These are phyloP conservation scores for Magnolia sinica DNA, from an alignment of 164 flowering plant genomes.

Conservation along the genomic window DNA sequence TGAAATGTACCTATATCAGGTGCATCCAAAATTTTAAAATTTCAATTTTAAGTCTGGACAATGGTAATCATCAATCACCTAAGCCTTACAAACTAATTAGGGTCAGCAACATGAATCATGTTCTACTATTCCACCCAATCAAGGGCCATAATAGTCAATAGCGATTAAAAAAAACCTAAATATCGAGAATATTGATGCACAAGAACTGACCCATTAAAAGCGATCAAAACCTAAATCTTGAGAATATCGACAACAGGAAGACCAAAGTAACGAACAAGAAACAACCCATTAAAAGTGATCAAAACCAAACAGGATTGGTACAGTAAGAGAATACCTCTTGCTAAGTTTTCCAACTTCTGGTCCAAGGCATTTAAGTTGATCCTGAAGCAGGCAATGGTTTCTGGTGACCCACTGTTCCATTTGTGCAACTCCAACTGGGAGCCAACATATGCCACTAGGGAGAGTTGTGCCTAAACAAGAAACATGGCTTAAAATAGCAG, in stretches of 20 bases:
- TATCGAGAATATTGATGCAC: too few species aligned
- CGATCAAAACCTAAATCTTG: too few species aligned
- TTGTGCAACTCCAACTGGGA: conserved; percentile 51
- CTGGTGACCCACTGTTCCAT: conserved; percentile 63
- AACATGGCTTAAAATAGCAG: conserved; percentile 26
- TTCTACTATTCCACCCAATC: too few species aligned
- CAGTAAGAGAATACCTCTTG: conserved; percentile 21
- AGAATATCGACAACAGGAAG: too few species aligned
- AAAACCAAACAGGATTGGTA: neutral
- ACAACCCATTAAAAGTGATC: too few species aligned
- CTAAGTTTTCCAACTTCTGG: conserved; percentile 34
- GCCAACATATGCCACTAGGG: neutral
- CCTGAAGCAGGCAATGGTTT: conserved; percentile 24
- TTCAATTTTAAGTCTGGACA: neutral
- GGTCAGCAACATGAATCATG: too few species aligned
- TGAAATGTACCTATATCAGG: neutral
- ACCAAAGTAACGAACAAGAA: too few species aligned
- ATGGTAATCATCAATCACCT: too few species aligned
- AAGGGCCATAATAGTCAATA: too few species aligned
- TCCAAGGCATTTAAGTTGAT: conserved; percentile 41
- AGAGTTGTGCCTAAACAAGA: conserved; percentile 23
- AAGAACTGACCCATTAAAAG: too few species aligned
- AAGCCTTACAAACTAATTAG: too few species aligned
- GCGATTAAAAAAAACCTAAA: too few species aligned
- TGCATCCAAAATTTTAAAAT: neutral